Conservation (phyloP, 768 basidiomycete species). For the Steccherinum ochraceum region DNA sequence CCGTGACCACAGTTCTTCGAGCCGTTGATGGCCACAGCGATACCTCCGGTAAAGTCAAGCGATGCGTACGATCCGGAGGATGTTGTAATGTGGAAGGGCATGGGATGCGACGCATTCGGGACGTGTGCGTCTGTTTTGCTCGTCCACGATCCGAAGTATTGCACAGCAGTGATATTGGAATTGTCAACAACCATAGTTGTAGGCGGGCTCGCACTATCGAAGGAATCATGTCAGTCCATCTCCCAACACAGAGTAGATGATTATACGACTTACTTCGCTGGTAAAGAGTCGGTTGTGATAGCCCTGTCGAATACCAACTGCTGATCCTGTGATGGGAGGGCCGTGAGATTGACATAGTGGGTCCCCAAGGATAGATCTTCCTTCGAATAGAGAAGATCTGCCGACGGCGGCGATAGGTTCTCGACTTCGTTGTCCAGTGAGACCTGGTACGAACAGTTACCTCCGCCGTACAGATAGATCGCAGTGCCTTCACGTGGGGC, state of each 20-base stretch:
- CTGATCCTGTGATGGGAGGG: conserved; percentile 21
- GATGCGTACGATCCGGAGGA: conserved; percentile 34
- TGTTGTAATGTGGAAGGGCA: conserved; percentile 22
- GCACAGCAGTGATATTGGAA: conserved; percentile 28
- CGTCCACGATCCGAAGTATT: conserved; percentile 52
- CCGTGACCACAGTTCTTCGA: conserved; percentile 19
- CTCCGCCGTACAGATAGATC: conserved; percentile 52
- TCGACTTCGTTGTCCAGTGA: conserved; percentile 39
- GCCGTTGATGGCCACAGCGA: conserved; percentile 7
- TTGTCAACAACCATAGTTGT: conserved; percentile 26
- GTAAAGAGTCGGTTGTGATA: conserved; percentile 31
- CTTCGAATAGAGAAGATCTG: conserved; percentile 38
- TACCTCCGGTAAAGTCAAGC: conserved; percentile 38
- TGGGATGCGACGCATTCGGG: conserved; percentile 13
- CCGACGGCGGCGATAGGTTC: conserved; percentile 12
- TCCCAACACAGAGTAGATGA: too few relatives aligned
- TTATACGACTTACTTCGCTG: conserved; percentile 5
- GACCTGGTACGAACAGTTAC: conserved; percentile 35
- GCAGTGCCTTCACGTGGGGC: conserved; percentile 52
- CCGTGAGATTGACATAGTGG: conserved; percentile 53
- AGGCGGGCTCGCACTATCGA: conserved; percentile 16
- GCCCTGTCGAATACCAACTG: conserved; percentile 53
- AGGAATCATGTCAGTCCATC: too few relatives aligned
- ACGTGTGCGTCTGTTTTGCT: conserved; percentile 12
- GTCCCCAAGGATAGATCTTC: conserved; percentile 35